Base-by-base conservation (phyloP, 176 grass and related monocot species). In the Eragrostis curvula region DNA sequence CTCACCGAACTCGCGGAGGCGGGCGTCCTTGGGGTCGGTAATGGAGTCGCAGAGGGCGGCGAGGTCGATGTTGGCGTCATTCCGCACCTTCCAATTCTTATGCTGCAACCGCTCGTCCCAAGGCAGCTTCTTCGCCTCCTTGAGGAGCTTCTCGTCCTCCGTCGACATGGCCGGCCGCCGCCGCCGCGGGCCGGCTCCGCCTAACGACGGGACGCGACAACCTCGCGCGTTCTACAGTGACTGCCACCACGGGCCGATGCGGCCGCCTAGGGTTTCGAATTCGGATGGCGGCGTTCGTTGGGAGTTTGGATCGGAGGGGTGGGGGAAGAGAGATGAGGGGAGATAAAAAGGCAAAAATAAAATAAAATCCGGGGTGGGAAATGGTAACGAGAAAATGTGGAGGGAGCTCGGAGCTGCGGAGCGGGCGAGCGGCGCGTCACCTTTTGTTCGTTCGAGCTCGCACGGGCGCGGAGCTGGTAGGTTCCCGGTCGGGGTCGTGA, bases 21-120 rank as follows among this genome's bases (percentile, higher is more conserved):
- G 96, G 55, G 89, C 44, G 85, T 99, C 96, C 85, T 99, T 99
- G 62, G 96, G 93, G 94, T 99, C 96, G 65, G 91, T 93, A 83
- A 99, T 92, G 71, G 89, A 88, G 51, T 94, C 91, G 80, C 93
- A 99, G 36, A 96, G 60, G 21, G 93, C 83, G 57, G 93, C 89
- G 75, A 99, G 93, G 87, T 99, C 96, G 86, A 99, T 94, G 86
- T 99, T 99, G 21, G 91, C 96, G 81, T 99, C 96, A 70, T 99
- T 99, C 48, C 96, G 87, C 72, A 99, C 96, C 85, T 99, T 99
- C 96, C 96, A 99, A 80, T 96, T 99, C 76, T 99, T 99, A 75
- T 99, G 96, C 18, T 93, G 87, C 68, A 99, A 85, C 79, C 96
- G 85, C 82, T 99, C 96, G 42, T 99, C 96, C 96, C 96, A 99